phyloP scores from a whole-genome alignment of 2,329 filamentous ascomycete genomes.

The Tolypocladium ovalisporum region DNA sequence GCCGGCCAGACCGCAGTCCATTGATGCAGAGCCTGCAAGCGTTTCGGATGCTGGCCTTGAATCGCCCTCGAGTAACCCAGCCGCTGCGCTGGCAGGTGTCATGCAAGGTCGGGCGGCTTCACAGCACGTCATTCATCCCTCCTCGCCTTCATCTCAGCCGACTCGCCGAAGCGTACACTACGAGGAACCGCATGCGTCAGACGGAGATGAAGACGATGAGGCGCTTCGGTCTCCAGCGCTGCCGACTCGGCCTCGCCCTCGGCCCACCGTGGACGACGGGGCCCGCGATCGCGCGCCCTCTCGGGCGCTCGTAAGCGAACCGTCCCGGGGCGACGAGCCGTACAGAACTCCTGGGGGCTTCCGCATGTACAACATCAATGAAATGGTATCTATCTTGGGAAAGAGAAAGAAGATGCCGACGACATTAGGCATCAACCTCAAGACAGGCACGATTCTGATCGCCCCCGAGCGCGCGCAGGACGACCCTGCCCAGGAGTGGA shows the following conservation, averaged over 20 bases:
- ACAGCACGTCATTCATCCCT: conserved; percentile 11
- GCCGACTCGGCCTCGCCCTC: conserved; percentile 21
- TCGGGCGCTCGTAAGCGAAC: background rate
- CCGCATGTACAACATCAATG: conserved; percentile 92
- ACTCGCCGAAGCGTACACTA: conserved; percentile 12
- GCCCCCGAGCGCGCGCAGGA: conserved; percentile 76
- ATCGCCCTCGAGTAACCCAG: conserved; percentile 29
- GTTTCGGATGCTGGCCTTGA: conserved; percentile 14
- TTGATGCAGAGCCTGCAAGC: conserved; percentile 19
- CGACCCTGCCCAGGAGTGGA: conserved; percentile 84
- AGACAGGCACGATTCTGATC: conserved; percentile 81
- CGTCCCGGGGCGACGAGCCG: conserved; percentile 23
- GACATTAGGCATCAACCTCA: conserved; percentile 86
- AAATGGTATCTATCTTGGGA: conserved; percentile 94
- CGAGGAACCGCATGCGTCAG: conserved; percentile 15
- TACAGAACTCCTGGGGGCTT: conserved; percentile 64
- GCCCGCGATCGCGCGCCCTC: background rate
- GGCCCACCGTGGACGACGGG: background rate
- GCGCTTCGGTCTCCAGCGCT: conserved; percentile 24
- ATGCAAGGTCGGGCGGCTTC: conserved; percentile 36
- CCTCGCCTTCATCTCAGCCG: conserved; percentile 15
- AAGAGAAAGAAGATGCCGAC: conserved; percentile 98
- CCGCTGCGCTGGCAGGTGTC: conserved; percentile 43
- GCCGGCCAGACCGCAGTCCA: conserved; percentile 28
- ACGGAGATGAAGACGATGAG: conserved; percentile 20